Evolutionary conservation across 176 grass and related monocot genomes (phyloP).

Genomic region (Eragrostis curvula): DNA sequence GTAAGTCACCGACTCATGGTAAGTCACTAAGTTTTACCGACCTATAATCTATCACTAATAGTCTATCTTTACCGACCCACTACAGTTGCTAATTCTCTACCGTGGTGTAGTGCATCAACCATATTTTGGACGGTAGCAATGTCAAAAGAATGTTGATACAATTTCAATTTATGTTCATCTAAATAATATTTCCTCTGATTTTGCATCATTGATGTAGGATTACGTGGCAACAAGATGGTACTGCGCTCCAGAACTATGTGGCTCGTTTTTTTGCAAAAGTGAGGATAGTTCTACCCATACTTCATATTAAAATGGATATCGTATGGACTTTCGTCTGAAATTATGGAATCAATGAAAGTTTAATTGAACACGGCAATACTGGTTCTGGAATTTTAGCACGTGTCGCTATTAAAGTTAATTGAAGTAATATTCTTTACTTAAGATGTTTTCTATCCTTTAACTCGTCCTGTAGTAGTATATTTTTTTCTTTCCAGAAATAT

Average conservation of each 20-base stretch:
- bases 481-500: conserved; percentile 31
- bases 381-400: not conserved
- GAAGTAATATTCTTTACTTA: not conserved
- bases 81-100: too few relatives aligned
- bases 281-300: conserved; percentile 27
- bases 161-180: too few relatives aligned
- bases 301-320: conserved; percentile 28
- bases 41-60: too few relatives aligned
- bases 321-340: not conserved
- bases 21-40: too few relatives aligned
- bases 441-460: conserved; percentile 1
- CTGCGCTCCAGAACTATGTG: conserved; percentile 88
- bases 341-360: conserved; percentile 22
- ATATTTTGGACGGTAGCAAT: too few relatives aligned
- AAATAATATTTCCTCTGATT: conserved; percentile 27
- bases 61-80: too few relatives aligned
- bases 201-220: conserved; percentile 56
- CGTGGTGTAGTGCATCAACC: too few relatives aligned
- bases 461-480: conserved; percentile 3
- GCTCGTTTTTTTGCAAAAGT: conserved; percentile 96
- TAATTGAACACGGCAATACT: conserved; percentile 1
- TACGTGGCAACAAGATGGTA: conserved; percentile 98
- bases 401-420: not conserved
- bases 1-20: too few relatives aligned
- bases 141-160: too few relatives aligned